Base-by-base conservation (phyloP, 2,329 filamentous ascomycete species). In the Cytospora schulzeri region DNA sequence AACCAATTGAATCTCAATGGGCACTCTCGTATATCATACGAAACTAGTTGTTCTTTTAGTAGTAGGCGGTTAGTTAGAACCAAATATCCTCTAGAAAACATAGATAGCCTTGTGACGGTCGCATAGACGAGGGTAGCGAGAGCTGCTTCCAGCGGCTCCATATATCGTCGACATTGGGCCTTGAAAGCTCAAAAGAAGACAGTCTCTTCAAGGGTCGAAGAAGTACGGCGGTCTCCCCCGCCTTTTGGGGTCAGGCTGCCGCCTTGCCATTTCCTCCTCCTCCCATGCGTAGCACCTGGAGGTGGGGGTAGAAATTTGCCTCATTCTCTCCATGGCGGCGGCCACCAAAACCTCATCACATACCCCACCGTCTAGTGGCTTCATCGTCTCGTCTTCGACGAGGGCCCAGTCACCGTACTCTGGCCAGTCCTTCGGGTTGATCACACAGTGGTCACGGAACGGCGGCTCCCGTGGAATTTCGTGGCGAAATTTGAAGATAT, bases 151-250 rank as follows among this genome's bases (percentile, higher is more conserved):
- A 58, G 56, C 56, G 22, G 56, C 38, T 50, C 26, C 56, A 50
- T 22, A 50, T 33, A 55, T 48, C 51, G 48, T 54, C 51, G 51
- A 55, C 38, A 33, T 50, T 50, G 9, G 12, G 29, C 29, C 4
- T 55, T 15, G 35, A 38, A 33, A 26, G 31, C 22, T 35, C 31
- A 53, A 19, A 41, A 26, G 38, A 29, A 7, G 17, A 6, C 24
- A 29, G 14, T 41, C 17, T 60, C 22, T 19, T 45, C 58, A 60
- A 53, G 58, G 17, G 58, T 60, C 58, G 12, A 60, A 60, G 33
- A 60, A 60, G 50, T 60, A 60, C 2, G 58, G 58, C 11, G 58
- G 50, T 45, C 58, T 60, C 33, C 58, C 58, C 17, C 17, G 58
- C 35, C 17, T 60, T 24, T 53, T 45, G 8, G 31, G 33, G 58